These are phyloP conservation scores for Fagopyrum tataricum DNA, from an alignment of 148 eudicot species.

Conservation along the genomic window DNA sequence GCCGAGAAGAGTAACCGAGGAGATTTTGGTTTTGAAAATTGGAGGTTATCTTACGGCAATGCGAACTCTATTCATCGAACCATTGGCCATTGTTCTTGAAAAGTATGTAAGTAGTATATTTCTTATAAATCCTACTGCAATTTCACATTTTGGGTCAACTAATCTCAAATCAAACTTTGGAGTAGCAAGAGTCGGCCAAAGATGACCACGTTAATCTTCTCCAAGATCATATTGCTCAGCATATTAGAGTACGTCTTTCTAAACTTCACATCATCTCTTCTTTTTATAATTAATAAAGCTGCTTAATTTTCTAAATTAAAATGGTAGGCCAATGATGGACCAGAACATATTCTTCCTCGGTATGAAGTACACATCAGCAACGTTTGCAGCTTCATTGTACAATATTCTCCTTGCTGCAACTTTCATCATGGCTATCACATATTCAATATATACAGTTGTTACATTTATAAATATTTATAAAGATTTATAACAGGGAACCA, in stretches of 20 bases:
- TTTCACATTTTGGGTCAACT: neutral
- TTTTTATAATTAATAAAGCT: too few species aligned
- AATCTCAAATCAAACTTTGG: neutral
- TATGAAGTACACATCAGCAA: conserved; percentile 79
- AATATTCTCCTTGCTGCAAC: conserved; percentile 84
- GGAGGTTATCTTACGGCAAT: too few species aligned
- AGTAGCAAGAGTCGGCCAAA: conserved; percentile 74
- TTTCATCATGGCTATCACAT: conserved; percentile 51
- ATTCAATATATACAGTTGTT: too few species aligned
- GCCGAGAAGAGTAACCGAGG: too few species aligned
- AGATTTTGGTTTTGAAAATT: neutral
- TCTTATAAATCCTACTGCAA: too few species aligned
- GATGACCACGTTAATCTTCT: conserved; percentile 60
- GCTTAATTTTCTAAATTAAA: too few species aligned
- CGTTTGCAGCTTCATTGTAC: conserved; percentile 71
- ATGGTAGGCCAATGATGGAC: conserved; percentile 69
- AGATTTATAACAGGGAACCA: too few species aligned
- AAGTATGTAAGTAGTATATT: conserved; percentile 14
- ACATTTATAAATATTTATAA: too few species aligned
- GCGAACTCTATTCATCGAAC: neutral
- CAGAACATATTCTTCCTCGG: conserved; percentile 73
- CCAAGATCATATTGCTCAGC: too few species aligned
- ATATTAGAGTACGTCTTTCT: too few species aligned
- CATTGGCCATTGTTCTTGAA: conserved; percentile 7
- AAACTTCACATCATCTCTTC: too few species aligned